These are phyloP conservation scores for Otatea glauca DNA, from an alignment of 176 grass and related monocot species.

Conservation along the genomic window DNA sequence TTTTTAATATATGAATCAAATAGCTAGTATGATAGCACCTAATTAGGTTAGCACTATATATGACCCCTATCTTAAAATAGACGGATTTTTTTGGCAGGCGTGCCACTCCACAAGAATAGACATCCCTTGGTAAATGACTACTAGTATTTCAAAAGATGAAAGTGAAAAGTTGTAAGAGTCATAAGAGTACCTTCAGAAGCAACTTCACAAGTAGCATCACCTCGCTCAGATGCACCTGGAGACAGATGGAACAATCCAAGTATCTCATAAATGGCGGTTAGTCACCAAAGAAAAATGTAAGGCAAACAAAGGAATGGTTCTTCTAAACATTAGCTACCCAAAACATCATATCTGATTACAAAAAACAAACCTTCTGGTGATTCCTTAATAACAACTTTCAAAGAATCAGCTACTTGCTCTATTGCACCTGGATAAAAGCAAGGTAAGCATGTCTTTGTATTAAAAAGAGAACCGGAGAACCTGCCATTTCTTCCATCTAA, in stretches of 20 bases:
- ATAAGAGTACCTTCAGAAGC: conserved; percentile 32
- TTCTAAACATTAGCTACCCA: neutral
- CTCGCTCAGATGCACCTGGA: conserved; percentile 31
- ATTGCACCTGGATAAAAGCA: conserved; percentile 9
- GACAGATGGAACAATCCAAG: conserved; percentile 6
- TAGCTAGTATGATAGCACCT: neutral
- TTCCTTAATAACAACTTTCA: neutral
- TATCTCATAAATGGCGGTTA: neutral
- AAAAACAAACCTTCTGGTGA: neutral
- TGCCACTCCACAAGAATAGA: neutral
- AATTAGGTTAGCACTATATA: conserved; percentile 10
- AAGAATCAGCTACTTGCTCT: neutral
- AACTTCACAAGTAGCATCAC: conserved; percentile 15
- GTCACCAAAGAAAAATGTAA: neutral
- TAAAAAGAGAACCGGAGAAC: neutral
- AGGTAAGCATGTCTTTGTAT: neutral
- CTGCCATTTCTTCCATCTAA: neutral
- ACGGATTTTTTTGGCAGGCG: conserved; percentile 1
- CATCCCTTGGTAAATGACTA: neutral
- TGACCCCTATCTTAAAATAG: conserved; percentile 1
- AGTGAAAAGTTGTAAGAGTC: conserved; percentile 15
- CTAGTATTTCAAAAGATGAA: conserved; percentile 10
- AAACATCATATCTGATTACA: neutral
- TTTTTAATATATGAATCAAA: neutral
- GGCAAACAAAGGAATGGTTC: neutral